Evolutionary conservation across 148 eudicot genomes (phyloP).

Genomic region (Camellia granthamiana): DNA sequence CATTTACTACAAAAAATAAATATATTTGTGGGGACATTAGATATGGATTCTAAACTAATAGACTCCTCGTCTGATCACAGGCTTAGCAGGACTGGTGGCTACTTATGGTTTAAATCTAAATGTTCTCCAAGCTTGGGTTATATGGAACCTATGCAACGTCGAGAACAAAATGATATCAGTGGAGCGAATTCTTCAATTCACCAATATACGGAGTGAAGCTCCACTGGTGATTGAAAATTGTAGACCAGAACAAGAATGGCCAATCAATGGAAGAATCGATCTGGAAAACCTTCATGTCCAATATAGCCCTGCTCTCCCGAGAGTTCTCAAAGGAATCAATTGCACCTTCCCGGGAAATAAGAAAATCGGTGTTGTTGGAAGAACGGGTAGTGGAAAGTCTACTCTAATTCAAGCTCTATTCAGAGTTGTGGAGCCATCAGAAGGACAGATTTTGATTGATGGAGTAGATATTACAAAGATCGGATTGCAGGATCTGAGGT

Average conservation of each 20-base stretch:
- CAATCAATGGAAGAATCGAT: conserved; percentile 55
- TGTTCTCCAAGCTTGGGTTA: conserved; percentile 87
- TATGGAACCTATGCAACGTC: conserved; percentile 95
- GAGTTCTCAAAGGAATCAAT: conserved; percentile 73
- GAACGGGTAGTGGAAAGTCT: conserved; percentile 94
- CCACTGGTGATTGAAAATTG: conserved; percentile 50
- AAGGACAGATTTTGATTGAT: conserved; percentile 71
- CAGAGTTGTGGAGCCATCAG: conserved; percentile 72
- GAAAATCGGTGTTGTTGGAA: conserved; percentile 87
- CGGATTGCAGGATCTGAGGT: conserved; percentile 78
- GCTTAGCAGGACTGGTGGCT: conserved; percentile 84
- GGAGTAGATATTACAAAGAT: conserved; percentile 64
- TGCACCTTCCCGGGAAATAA: conserved; percentile 61
- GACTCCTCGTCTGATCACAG: conserved; percentile 31
- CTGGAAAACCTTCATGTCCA: conserved; percentile 61
- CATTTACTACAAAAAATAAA: neutral
- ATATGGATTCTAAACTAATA: neutral
- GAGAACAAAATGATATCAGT: conserved; percentile 97
- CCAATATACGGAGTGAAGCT: conserved; percentile 69
- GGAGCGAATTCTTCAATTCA: conserved; percentile 75
- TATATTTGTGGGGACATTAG: neutral
- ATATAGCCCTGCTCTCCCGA: conserved; percentile 65
- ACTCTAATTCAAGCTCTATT: conserved; percentile 94
- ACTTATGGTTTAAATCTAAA: conserved; percentile 82
- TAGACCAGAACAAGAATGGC: conserved; percentile 77